Base-by-base conservation (phyloP, 768 basidiomycete genomes). In the Exsudoporus frostii region DNA sequence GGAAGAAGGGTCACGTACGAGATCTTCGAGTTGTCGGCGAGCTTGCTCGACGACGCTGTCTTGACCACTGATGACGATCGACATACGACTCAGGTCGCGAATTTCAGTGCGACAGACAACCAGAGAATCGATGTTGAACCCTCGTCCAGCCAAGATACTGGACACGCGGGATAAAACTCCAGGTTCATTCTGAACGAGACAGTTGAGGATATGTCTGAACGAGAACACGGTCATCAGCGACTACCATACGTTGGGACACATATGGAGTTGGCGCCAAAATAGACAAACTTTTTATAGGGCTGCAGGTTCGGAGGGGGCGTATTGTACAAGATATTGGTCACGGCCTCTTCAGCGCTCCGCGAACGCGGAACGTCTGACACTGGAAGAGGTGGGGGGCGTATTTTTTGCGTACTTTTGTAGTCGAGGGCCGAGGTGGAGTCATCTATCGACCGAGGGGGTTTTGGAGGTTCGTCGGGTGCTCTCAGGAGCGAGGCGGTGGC, bases 31-130 rank as follows among this genome's bases (percentile, higher is more conserved):
- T 59, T 98, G 96, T 57, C 97, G 77, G 38, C 97, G 80, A 10
- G 93, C 96, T 71, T 99, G 97, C 73, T 98, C 97, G 48, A 99
- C 89, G 40, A 98, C 95, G 53, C 92, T 92, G 65, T 99, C 97
- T 71, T 99, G 97, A 1, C 97, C 97, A 51, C 84, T 87, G 44
- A 99, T 79, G 59, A 98, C 94, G 70, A 99, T 92, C 67, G 92
- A 97, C 97, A 99, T 99, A 38, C 97, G 84, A 76, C 88, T 91
- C 46, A 98, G 77, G 76, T 99, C 97, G 52, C 92, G 85, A 57
- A 98, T 92, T 73, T 98, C 97, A 34, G 97, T 99, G 48, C 90
- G 83, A 73, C 97, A 99, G 24, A 99, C 97, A 63, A 99, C 97
- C 57, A 99, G 78, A 5, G 96, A 98, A 73, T 99, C 96, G 70